Conservation (phyloP, 2,329 filamentous ascomycete species). For the Phialocephala subalpina region DNA sequence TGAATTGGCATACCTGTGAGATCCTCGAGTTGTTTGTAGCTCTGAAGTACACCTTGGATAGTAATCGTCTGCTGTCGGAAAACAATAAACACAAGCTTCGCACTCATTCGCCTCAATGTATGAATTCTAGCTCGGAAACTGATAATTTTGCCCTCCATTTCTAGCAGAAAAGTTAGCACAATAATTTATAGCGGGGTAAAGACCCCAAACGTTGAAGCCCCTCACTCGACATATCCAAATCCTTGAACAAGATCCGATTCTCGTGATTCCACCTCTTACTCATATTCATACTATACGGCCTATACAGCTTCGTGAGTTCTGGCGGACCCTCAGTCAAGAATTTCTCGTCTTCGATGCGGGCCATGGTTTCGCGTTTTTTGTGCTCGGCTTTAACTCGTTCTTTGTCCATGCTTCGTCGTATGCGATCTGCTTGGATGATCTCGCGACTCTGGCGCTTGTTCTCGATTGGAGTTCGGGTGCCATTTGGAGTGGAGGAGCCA, state of each 20-base stretch:
- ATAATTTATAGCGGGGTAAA: background rate
- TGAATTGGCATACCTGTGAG: conserved; percentile 30
- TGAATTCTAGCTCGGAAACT: conserved; percentile 76
- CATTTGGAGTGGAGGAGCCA: conserved; percentile 20
- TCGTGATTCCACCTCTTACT: conserved; percentile 43
- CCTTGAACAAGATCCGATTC: conserved; percentile 41
- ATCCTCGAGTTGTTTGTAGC: conserved; percentile 33
- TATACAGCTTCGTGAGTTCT: conserved; percentile 42
- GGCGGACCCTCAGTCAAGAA: conserved; percentile 40
- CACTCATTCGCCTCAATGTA: conserved; percentile 82
- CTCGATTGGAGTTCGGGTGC: conserved; percentile 23
- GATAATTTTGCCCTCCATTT: conserved; percentile 39
- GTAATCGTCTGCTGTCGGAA: conserved; percentile 86
- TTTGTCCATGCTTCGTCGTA: conserved; percentile 38
- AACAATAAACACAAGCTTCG: conserved; percentile 84
- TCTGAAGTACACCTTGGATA: conserved; percentile 79
- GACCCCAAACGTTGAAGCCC: background rate
- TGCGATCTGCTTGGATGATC: conserved; percentile 31
- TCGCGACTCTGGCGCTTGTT: conserved; percentile 37
- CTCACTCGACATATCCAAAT: conserved; percentile 41
- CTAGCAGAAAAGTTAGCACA: conserved; percentile 25
- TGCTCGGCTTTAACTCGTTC: conserved; percentile 36
- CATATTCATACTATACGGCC: conserved; percentile 45
- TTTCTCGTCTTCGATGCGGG: conserved; percentile 42
- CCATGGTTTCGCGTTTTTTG: conserved; percentile 39